phyloP scores from a whole-genome alignment of 257 asterid species.

The Mentha longifolia region DNA sequence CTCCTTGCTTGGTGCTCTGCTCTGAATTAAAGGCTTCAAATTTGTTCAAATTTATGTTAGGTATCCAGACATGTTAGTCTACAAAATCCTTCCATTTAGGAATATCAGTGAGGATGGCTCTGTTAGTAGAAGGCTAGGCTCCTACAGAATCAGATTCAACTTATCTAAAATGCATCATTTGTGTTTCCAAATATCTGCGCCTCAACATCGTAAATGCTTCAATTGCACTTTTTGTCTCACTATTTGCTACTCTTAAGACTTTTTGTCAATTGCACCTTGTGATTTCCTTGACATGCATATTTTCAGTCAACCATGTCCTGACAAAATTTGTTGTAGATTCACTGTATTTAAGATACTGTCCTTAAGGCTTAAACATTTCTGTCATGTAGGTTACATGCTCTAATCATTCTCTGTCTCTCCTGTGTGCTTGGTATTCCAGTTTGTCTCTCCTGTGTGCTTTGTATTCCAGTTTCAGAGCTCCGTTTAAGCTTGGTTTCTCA shows the following conservation, averaged over 20 bases:
- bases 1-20: constrained; percentile 15
- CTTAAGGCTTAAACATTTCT: constrained; percentile 7
- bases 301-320: not conserved
- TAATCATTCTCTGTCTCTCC: not conserved
- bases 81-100: constrained; percentile 2
- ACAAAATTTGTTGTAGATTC: not conserved
- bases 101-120: constrained; percentile 10
- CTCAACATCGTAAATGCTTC: constrained; percentile 13
- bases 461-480: too few species aligned
- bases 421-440: too few species aligned
- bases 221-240: constrained; percentile 1
- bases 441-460: too few species aligned
- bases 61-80: not conserved
- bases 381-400: not conserved
- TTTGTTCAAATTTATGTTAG: not conserved
- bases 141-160: not conserved
- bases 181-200: constrained; percentile 1
- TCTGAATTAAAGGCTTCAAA: not conserved
- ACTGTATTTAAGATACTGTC: not conserved
- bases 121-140: constrained; percentile 6
- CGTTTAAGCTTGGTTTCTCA: too few species aligned
- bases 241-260: not conserved
- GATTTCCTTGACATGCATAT: not conserved
- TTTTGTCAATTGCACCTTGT: not conserved
- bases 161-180: not conserved